A percentile compares a stretch with the other conserved stretches of the same genome.
phyloP scores from a whole-genome alignment of 2,329 filamentous ascomycete genomes.

The Hymenoscyphus scutula region DNA sequence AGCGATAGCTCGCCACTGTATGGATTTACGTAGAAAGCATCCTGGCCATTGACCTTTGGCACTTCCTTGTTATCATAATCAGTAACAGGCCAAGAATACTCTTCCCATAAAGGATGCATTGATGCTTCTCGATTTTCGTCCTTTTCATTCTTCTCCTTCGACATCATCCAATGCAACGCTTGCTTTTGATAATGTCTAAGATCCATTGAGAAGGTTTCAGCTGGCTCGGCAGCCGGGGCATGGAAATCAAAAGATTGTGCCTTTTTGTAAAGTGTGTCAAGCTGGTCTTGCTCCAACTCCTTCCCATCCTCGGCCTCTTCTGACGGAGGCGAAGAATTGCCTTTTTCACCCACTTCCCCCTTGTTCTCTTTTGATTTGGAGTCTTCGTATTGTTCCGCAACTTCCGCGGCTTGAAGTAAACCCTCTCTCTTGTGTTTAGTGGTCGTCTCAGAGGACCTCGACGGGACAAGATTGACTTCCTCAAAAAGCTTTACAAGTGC shows the following conservation, averaged over 20 bases:
- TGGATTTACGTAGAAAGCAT: slow-evolving; percentile 90
- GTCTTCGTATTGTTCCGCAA: slow-evolving; percentile 73
- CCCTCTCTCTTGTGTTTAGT: slow-evolving; percentile 80
- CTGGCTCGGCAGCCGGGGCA: slow-evolving; percentile 82
- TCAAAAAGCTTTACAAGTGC: slow-evolving; percentile 85
- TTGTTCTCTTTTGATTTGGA: slow-evolving; percentile 43
- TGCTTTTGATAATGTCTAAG: slow-evolving; percentile 94
- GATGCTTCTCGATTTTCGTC: slow-evolving; percentile 66
- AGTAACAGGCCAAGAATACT: slow-evolving; percentile 84
- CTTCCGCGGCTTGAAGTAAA: slow-evolving; percentile 81
- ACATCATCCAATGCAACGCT: slow-evolving; percentile 92
- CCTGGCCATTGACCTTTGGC: slow-evolving; percentile 60
- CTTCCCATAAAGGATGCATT: slow-evolving; percentile 97
- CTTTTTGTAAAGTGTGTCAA: slow-evolving; percentile 91
- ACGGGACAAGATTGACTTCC: slow-evolving; percentile 80
- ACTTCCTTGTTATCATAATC: slow-evolving; percentile 82
- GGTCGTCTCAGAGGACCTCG: slow-evolving; percentile 68
- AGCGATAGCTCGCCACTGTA: slow-evolving; percentile 93
- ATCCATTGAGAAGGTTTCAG: slow-evolving; percentile 75
- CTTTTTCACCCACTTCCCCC: slow-evolving; percentile 20
- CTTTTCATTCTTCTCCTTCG: slow-evolving; percentile 81
- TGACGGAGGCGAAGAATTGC: slow-evolving; percentile 47
- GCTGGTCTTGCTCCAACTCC: slow-evolving; percentile 91
- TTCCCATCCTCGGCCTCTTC: slow-evolving; percentile 75
- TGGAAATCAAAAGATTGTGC: slow-evolving; percentile 95